These are phyloP conservation scores for Lactifluus hygrophoroides DNA, from an alignment of 768 basidiomycete genomes.

Conservation along the genomic window DNA sequence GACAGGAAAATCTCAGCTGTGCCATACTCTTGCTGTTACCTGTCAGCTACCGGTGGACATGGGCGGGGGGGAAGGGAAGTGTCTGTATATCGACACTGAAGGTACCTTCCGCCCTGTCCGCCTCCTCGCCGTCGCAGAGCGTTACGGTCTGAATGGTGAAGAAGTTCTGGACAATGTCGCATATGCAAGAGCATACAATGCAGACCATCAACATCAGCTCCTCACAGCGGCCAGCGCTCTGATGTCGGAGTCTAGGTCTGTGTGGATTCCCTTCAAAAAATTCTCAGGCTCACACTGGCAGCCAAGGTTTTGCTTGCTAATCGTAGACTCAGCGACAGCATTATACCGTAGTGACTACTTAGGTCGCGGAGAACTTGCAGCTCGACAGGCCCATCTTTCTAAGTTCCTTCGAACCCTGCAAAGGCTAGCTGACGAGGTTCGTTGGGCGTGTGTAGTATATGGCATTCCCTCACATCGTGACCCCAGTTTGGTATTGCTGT, in stretches of 20 bases:
- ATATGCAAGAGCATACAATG: constrained; percentile 97
- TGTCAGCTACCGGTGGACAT: constrained; percentile 95
- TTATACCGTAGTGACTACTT: constrained; percentile 94
- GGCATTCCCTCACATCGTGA: constrained; percentile 13
- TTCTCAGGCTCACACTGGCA: constrained; percentile 19
- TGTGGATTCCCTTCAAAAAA: neutral
- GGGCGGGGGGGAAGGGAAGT: constrained; percentile 99
- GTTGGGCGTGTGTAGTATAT: constrained; percentile 19
- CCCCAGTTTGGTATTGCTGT: constrained; percentile 93
- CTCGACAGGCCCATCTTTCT: constrained; percentile 90
- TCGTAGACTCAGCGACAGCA: constrained; percentile 95
- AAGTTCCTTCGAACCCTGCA: constrained; percentile 92
- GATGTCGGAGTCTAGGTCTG: constrained; percentile 96
- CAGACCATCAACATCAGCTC: constrained; percentile 90
- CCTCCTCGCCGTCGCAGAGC: constrained; percentile 87
- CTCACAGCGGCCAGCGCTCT: constrained; percentile 91
- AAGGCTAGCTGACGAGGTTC: constrained; percentile 91
- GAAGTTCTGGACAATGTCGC: constrained; percentile 98
- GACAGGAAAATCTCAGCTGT: constrained; percentile 96
- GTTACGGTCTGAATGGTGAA: constrained; percentile 95
- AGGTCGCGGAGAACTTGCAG: constrained; percentile 91
- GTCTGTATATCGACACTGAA: constrained; percentile 97
- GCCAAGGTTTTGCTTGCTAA: constrained; percentile 84
- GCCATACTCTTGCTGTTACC: constrained; percentile 96
- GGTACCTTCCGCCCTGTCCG: constrained; percentile 98